phyloP scores from a whole-genome alignment of 1,284 basidiomycete genomes.

The Inonotus obliquus region DNA sequence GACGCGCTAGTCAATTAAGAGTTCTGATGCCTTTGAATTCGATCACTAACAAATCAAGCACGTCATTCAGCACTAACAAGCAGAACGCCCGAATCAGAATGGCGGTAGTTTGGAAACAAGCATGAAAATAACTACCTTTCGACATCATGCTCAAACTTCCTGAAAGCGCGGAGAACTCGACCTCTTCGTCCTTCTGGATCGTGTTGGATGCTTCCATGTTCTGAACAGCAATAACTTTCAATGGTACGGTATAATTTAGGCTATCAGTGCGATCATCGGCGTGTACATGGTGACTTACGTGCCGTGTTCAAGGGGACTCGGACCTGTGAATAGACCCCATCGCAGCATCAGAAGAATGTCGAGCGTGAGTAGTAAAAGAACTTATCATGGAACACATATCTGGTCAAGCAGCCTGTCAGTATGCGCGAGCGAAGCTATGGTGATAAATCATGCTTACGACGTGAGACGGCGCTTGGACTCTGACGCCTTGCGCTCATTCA shows the following conservation, averaged over 20 bases:
- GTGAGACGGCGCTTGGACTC: slow-evolving; percentile 81
- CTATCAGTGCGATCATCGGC: not conserved
- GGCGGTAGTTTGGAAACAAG: not conserved
- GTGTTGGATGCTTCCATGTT: slow-evolving; percentile 77
- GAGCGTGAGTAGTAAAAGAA: slow-evolving; percentile 22
- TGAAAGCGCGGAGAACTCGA: slow-evolving; percentile 78
- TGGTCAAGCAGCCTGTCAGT: slow-evolving; percentile 25
- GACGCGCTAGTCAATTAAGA: slow-evolving; percentile 2
- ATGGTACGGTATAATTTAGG: not conserved
- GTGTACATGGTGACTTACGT: slow-evolving; percentile 38
- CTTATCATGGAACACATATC: slow-evolving; percentile 75
- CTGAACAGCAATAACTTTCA: slow-evolving; percentile 72
- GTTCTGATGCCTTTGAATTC: not conserved
- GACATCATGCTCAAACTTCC: slow-evolving; percentile 87
- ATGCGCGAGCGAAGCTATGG: not conserved
- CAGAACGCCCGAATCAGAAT: slow-evolving; percentile 2
- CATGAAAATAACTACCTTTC: slow-evolving; percentile 46
- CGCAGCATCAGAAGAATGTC: slow-evolving; percentile 19
- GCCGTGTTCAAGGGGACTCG: slow-evolving; percentile 91
- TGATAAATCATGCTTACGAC: slow-evolving; percentile 43
- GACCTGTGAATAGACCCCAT: slow-evolving; percentile 49
- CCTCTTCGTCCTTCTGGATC: slow-evolving; percentile 61
- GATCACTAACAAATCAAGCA: slow-evolving; percentile 68
- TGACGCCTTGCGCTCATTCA: slow-evolving; percentile 75
- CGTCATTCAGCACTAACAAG: slow-evolving; percentile 74